Evolutionary conservation across 1,284 basidiomycete species (phyloP), one percentile per base, ranked within the genome.

Genomic region (Porogramme epimiltina): DNA sequence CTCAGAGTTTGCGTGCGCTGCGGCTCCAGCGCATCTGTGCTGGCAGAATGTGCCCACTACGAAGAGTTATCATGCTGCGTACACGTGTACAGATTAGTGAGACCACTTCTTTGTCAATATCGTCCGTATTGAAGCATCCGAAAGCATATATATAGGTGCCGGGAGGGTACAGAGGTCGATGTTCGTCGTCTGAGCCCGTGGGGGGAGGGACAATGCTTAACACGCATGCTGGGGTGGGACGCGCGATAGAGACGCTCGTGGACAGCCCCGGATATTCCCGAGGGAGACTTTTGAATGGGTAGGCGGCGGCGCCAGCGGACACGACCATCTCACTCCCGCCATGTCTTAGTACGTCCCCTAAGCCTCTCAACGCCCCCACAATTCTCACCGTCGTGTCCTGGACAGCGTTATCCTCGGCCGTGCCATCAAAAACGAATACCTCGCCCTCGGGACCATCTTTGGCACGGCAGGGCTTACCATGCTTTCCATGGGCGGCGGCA

Each of bases 351-450:
- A 49, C 25, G 75, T 69, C 23, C 33, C 41, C 22, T 28, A 18
- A 8, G 16, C 36, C 36, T 38, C 11, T 18, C 24, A 25, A 3
- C 3, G 3, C 10, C 13, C 5, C 13, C 22, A 13, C 40, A 28
- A 45, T 9, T 24, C 19, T 13, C 24, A 18, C 3, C 34, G 47
- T n/a, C 45, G 19, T 28, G 15, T 34, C 18, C 15, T 16, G 28
- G 13, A 50, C 63, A 88, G 85, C 77, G 74, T 79, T 49, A 84
- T 91, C 64, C 69, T 89, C 57, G 88, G 89, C 68, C 85, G 87
- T 62, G 79, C 77, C 65, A 76, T 91, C 65, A 88, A 87, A 76
- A 86, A 81, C 66, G 87, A 91, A 74, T 84, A 88, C 75, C 79
- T 91, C 59, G 79, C 86, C 18, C 74, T 91, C 52, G 84, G 79